Conservation (phyloP, 495 filamentous ascomycete species). For the Platismatia glauca region DNA sequence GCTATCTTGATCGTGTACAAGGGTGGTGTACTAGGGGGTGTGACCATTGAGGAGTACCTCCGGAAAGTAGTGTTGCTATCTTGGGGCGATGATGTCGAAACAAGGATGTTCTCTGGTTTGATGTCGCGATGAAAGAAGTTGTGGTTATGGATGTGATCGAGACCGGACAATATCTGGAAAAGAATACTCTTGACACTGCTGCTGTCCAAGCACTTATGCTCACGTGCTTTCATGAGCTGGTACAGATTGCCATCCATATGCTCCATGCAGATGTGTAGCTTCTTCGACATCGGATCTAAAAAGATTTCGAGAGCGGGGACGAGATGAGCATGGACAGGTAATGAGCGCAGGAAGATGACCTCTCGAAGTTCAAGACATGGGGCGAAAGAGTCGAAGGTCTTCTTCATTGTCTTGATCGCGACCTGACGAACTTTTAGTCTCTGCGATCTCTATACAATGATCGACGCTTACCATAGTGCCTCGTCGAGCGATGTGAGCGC, state of each 20-base stretch:
- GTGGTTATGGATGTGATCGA: conserved; percentile 95
- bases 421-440: conserved; percentile 52
- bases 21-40: conserved; percentile 87
- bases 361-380: conserved; percentile 89
- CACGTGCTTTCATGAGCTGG: conserved; percentile 95
- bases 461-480: conserved; percentile 73
- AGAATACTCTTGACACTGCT: conserved; percentile 95
- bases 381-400: conserved; percentile 86
- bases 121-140: conserved; percentile 99
- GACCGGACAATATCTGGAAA: conserved; percentile 89
- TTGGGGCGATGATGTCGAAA: conserved; percentile 78
- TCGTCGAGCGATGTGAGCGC: conserved; percentile 76
- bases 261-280: conserved; percentile 98
- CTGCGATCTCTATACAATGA: conserved; percentile 1
- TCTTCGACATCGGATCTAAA: conserved; percentile 87
- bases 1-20: conserved; percentile 96
- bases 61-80: conserved; percentile 74
- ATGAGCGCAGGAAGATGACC: conserved; percentile 86
- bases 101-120: conserved; percentile 97
- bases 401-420: conserved; percentile 99
- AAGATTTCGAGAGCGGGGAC: conserved; percentile 98
- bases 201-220: conserved; percentile 85
- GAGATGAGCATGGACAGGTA: conserved; percentile 81
- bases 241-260: conserved; percentile 99
- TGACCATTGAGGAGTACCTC: conserved; percentile 86